Base-by-base conservation (phyloP, 2,329 filamentous ascomycete species). In the Ophiostoma sp. region DNA sequence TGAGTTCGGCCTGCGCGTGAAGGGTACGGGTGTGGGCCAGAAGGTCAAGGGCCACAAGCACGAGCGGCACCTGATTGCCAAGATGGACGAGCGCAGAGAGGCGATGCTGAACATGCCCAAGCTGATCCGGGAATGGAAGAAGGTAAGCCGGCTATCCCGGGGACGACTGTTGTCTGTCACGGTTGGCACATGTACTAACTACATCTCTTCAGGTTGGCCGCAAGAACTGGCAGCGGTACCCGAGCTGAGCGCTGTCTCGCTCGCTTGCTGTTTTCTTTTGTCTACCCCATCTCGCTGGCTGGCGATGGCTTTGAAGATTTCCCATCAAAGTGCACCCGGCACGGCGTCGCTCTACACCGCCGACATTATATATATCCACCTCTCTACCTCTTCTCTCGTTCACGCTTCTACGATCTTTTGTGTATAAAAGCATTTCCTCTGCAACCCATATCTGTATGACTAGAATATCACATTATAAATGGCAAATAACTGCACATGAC, bases 41-140 rank as follows among this genome's bases (percentile, higher is more conserved):
- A 88, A 85, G 79, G 94, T 97, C 78, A 99, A 98, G 89, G 95
- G 95, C 78, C 94, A 97, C 80, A 84, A 87, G 74, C 91, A 93
- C 87, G 95, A 99, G 83, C 87, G 95, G 77, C 90, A 89, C 75
- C 82, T 97, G 81, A 89, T 91, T 80, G 83, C 85, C 71, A 87
- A 89, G 79, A 85, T 98, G 85, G 92, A 97, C 78, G 87, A 91
- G 81, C 88, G 93, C 80, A 90, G 90, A 84, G 86, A 91, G 79
- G 95, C 95, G 70, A 97, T 98, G 92, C 79, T 96, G 81, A 88
- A 89, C 70, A 99, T 99, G 95, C 93, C 94, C 72, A 87, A 89
- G 75, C 86, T 98, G 81, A 91, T 99, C 77, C 87, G 90, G 78
- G 84, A 90, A 78, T 99, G 94, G 95, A 97, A 97, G 81, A 88